phyloP scores from a whole-genome alignment of 345 rosid genomes.

The Dimocarpus longan region DNA sequence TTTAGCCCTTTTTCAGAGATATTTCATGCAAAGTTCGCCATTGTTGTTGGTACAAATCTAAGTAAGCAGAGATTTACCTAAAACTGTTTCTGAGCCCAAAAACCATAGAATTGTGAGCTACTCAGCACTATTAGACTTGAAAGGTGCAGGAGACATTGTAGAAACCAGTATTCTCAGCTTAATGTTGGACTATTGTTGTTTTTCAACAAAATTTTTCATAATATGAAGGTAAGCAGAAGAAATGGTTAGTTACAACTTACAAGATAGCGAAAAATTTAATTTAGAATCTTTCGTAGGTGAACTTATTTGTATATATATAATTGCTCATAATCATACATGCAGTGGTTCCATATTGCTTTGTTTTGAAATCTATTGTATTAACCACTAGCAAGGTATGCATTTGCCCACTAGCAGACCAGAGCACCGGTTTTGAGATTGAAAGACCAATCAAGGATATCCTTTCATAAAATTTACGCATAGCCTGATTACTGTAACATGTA shows the following conservation, averaged over 20 bases:
- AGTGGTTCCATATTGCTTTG: neutral
- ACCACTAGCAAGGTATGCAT: neutral
- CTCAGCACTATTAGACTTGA: neutral
- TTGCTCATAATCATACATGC: neutral
- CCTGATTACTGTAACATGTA: neutral
- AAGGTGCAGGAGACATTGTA: neutral
- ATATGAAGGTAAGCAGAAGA: neutral
- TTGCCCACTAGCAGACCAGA: neutral
- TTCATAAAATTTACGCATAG: neutral
- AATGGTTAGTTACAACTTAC: neutral
- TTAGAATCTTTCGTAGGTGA: neutral
- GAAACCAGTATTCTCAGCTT: neutral
- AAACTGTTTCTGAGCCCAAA: neutral
- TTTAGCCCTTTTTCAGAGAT: slow-evolving; percentile 1
- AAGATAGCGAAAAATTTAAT: neutral
- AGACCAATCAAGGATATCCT: neutral
- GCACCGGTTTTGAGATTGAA: neutral
- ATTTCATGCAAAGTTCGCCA: slow-evolving; percentile 15
- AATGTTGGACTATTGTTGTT: neutral
- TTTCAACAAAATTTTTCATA: neutral
- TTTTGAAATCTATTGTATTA: neutral
- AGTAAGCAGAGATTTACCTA: neutral
- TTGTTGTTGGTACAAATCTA: neutral
- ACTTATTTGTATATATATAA: neutral
- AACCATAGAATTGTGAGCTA: neutral